Evolutionary conservation across 495 filamentous ascomycete species (phyloP).

Genomic region (Usnea hakonensis): DNA sequence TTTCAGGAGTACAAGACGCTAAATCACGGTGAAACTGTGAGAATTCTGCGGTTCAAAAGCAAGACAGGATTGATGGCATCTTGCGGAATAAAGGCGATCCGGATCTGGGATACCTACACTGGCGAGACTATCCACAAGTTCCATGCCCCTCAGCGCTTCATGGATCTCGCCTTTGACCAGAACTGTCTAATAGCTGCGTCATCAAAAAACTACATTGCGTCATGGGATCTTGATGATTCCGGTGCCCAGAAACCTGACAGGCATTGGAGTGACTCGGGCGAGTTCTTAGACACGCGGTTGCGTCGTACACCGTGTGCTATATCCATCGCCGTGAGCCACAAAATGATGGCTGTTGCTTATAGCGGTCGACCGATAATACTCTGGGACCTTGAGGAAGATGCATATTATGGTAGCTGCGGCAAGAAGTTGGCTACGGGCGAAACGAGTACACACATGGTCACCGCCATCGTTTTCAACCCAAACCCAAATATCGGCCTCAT

Average conservation of each 20-base stretch:
- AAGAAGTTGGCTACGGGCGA: conserved; percentile 20
- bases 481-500: conserved; percentile 27
- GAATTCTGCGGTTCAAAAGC: conserved; percentile 14
- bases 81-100: conserved; percentile 10
- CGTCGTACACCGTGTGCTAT: conserved; percentile 2
- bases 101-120: conserved; percentile 15
- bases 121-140: conserved; percentile 19
- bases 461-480: conserved; percentile 30
- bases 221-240: conserved; percentile 24
- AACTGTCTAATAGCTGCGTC: conserved; percentile 19
- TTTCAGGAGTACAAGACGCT: conserved; percentile 25
- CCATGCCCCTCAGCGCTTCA: conserved; percentile 12
- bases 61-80: conserved; percentile 15
- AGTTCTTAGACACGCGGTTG: background rate
- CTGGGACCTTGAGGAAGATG: conserved; percentile 27
- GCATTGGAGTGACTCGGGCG: conserved; percentile 14
- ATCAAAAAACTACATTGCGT: conserved; percentile 16
- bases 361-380: conserved; percentile 21
- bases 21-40: conserved; percentile 27
- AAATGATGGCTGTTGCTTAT: conserved; percentile 24
- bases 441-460: conserved; percentile 22
- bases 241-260: conserved; percentile 6
- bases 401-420: conserved; percentile 27
- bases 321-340: conserved; percentile 18
- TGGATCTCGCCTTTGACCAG: conserved; percentile 17